A percentile compares a stretch with the other conserved stretches of the same genome.
These are phyloP conservation scores for Stevia rebaudiana DNA, from an alignment of 140 eudicot species.

Conservation along the genomic window DNA sequence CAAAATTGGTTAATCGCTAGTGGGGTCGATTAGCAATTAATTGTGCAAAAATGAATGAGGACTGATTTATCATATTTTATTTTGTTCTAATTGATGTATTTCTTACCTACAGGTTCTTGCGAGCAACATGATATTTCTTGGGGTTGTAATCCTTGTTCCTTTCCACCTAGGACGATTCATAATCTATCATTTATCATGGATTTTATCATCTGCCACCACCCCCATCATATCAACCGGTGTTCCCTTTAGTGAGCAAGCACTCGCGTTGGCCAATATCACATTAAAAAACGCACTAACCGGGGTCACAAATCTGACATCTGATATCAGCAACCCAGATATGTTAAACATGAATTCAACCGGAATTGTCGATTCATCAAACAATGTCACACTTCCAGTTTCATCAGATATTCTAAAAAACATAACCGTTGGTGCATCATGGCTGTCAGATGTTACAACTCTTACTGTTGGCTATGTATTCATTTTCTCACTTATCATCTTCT, in stretches of 20 bases:
- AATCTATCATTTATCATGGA: conserved; percentile 66
- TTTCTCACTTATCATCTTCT: conserved; percentile 59
- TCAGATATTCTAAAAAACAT: conserved; percentile 52
- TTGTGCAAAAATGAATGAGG: not conserved
- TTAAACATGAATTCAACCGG: conserved; percentile 53
- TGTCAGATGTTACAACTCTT: conserved; percentile 90
- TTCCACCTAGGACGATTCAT: conserved; percentile 82
- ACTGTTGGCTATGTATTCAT: conserved; percentile 86
- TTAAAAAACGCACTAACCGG: conserved; percentile 61
- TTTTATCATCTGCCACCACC: conserved; percentile 65
- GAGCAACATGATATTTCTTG: conserved; percentile 96
- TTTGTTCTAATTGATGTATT: not conserved
- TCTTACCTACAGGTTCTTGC: conserved; percentile 74
- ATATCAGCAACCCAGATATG: conserved; percentile 33
- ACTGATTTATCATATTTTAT: not conserved
- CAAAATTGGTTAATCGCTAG: too few relatives aligned
- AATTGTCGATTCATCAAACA: conserved; percentile 38
- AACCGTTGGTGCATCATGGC: conserved; percentile 51
- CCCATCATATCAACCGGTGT: conserved; percentile 50
- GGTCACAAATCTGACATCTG: conserved; percentile 68
- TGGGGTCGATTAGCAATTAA: not conserved
- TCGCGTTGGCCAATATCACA: conserved; percentile 77
- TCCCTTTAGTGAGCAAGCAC: conserved; percentile 68
- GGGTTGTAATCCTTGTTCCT: conserved; percentile 84
- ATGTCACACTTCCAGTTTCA: conserved; percentile 42